Evolutionary conservation across 768 basidiomycete species (phyloP).

Genomic region (Lentinula raphanica): DNA sequence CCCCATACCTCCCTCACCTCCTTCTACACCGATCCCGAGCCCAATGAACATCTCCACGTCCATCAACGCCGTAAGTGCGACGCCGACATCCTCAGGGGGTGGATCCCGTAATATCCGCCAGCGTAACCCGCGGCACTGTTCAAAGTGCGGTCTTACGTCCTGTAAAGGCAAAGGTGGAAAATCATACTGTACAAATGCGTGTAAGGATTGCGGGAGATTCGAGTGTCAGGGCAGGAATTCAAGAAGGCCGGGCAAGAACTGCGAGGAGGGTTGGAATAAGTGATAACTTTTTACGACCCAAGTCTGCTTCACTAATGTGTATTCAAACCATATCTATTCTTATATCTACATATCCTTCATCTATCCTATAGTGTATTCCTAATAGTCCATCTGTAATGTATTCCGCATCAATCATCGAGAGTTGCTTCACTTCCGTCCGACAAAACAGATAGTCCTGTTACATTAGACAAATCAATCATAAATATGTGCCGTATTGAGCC

Average conservation of each 20-base stretch:
- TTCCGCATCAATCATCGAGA: too few species aligned
- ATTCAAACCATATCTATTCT: too few species aligned
- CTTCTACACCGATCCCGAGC: neutral
- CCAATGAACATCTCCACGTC: neutral
- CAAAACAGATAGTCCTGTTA: too few species aligned
- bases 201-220: constrained; percentile 79
- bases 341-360: too few species aligned
- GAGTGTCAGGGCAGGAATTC: constrained; percentile 77
- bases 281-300: neutral
- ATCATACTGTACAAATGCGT: constrained; percentile 65
- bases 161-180: constrained; percentile 83
- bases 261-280: constrained; percentile 49
- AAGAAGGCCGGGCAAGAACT: constrained; percentile 70
- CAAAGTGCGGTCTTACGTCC: constrained; percentile 75
- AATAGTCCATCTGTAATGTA: too few species aligned
- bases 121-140: constrained; percentile 68
- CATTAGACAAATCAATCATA: neutral
- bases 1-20: neutral
- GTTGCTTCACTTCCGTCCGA: too few species aligned
- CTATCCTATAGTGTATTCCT: too few species aligned
- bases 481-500: neutral
- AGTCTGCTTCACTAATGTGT: too few species aligned
- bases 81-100: neutral
- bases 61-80: neutral
- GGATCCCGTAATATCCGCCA: constrained; percentile 34